A percentile compares a stretch with the other conserved stretches of the same genome.
Conservation (phyloP, 164 flowering plant species). For the Dillenia turbinata region DNA sequence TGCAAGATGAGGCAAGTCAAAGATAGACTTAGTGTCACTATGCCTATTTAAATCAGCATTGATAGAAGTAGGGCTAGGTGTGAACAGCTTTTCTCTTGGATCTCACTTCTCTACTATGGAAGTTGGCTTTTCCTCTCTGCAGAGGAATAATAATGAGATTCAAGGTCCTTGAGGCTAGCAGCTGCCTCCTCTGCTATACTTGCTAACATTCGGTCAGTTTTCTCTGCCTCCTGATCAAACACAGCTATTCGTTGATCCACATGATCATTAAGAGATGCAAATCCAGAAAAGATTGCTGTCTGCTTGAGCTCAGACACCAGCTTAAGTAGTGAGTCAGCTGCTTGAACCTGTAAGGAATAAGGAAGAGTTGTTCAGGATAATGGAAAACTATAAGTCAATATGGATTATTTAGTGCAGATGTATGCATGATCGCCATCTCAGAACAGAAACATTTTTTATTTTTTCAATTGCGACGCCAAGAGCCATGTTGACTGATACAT, state of each 20-base stretch:
- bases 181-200: conserved; percentile 87
- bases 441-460: too few relatives aligned
- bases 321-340: conserved; percentile 88
- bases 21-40: too few relatives aligned
- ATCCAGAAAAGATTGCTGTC: conserved; percentile 91
- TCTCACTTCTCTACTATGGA: background rate
- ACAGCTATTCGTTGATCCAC: conserved; percentile 71
- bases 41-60: too few relatives aligned
- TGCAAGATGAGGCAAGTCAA: too few relatives aligned
- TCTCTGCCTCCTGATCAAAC: conserved; percentile 61
- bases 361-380: too few relatives aligned
- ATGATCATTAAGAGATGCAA: conserved; percentile 90
- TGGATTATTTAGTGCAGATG: too few relatives aligned
- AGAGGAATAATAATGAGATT: conserved; percentile 81
- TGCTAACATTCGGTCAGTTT: conserved; percentile 56
- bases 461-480: too few relatives aligned
- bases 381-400: too few relatives aligned
- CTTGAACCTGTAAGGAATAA: conserved; percentile 60
- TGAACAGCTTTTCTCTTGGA: too few relatives aligned
- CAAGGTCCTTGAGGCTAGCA: conserved; percentile 83
- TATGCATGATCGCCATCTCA: too few relatives aligned
- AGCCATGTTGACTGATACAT: too few relatives aligned
- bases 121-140: conserved; percentile 25
- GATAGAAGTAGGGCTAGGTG: too few relatives aligned
- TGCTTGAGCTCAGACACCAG: conserved; percentile 96